A percentile compares a stretch with the other conserved stretches of the same genome.
These are phyloP conservation scores for Megacollybia marginata DNA, from an alignment of 768 basidiomycete species.

Conservation along the genomic window DNA sequence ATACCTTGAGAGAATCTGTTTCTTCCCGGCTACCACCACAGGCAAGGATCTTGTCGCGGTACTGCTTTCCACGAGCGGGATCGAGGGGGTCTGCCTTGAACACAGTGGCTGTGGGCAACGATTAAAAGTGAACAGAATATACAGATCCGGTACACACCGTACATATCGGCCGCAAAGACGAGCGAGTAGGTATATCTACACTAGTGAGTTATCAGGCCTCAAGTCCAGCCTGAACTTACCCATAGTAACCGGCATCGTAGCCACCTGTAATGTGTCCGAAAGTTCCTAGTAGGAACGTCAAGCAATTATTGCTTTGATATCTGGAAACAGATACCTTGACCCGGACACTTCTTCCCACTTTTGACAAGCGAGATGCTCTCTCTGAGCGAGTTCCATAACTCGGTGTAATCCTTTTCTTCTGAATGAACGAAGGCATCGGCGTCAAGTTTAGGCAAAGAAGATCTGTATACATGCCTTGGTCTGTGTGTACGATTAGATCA, in stretches of 20 bases:
- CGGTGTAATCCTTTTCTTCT: slow-evolving; percentile 68
- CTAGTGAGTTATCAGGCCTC: neutral
- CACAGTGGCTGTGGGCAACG: slow-evolving; percentile 44
- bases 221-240: slow-evolving; percentile 22
- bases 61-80: slow-evolving; percentile 54
- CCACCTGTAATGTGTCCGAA: slow-evolving; percentile 77
- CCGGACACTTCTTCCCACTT: slow-evolving; percentile 49
- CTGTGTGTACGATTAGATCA: slow-evolving; percentile 69
- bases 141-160: slow-evolving; percentile 22
- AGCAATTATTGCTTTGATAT: neutral
- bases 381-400: slow-evolving; percentile 69
- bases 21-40: slow-evolving; percentile 79
- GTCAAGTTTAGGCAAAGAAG: neutral
- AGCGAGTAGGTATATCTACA: slow-evolving; percentile 63
- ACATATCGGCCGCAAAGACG: slow-evolving; percentile 55
- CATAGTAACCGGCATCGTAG: slow-evolving; percentile 67
- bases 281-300: slow-evolving; percentile 24
- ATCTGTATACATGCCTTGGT: slow-evolving; percentile 37
- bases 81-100: slow-evolving; percentile 77
- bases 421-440: slow-evolving; percentile 6
- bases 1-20: slow-evolving; percentile 66
- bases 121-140: neutral
- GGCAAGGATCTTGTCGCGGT: slow-evolving; percentile 68
- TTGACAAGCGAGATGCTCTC: slow-evolving; percentile 67
- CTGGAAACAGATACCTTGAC: slow-evolving; percentile 39